phyloP scores from a whole-genome alignment of 352 stramenopile species.

The Phytophthora pinifolia region DNA sequence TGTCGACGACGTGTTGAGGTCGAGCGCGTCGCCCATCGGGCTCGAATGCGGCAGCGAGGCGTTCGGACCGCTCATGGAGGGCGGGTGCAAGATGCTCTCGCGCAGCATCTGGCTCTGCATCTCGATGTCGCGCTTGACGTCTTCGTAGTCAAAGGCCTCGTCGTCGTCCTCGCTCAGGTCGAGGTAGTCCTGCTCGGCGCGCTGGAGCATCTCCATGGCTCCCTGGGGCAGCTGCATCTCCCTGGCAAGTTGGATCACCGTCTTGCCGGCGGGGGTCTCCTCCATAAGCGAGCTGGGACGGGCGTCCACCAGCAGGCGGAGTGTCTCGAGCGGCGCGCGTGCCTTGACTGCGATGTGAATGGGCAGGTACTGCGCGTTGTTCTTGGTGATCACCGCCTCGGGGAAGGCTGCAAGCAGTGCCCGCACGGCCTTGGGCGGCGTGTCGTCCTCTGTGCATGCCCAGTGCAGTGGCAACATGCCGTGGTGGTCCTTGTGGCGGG shows the following conservation, averaged over 20 bases:
- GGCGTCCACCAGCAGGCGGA: constrained; percentile 62
- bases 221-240: constrained; percentile 49
- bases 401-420: constrained; percentile 75
- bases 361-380: constrained; percentile 82
- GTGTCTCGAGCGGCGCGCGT: constrained; percentile 43
- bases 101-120: constrained; percentile 76
- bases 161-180: constrained; percentile 62
- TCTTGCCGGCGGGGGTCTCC: constrained; percentile 74
- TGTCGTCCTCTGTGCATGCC: constrained; percentile 82
- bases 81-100: constrained; percentile 67
- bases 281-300: constrained; percentile 69
- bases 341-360: constrained; percentile 84
- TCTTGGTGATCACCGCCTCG: constrained; percentile 72
- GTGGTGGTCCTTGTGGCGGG: constrained; percentile 79
- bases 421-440: constrained; percentile 53
- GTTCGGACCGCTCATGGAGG: constrained; percentile 33
- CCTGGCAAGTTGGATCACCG: constrained; percentile 58
- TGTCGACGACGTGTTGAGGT: constrained; percentile 27
- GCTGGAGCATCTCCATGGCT: constrained; percentile 62
- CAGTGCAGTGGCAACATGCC: constrained; percentile 85
- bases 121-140: constrained; percentile 74
- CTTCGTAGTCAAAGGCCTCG: constrained; percentile 64
- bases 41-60: constrained; percentile 30
- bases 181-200: constrained; percentile 71
- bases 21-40: constrained; percentile 33